These are phyloP conservation scores for Eucalyptus sp. DNA, from an alignment of 345 rosid species.

Conservation along the genomic window DNA sequence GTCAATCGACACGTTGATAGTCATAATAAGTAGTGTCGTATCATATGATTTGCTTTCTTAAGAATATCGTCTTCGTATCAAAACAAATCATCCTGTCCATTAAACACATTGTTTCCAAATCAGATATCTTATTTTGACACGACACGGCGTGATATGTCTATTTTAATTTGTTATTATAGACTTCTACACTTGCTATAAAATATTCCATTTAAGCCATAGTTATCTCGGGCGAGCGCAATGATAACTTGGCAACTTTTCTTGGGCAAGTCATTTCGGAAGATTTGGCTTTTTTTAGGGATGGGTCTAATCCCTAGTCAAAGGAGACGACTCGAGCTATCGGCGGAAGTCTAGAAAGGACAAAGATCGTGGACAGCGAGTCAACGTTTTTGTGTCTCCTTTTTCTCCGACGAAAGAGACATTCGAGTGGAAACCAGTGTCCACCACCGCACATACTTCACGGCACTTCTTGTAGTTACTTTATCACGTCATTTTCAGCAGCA, in stretches of 20 bases:
- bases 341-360: background rate
- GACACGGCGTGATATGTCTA: rapidly evolving
- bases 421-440: background rate
- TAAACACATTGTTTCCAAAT: rapidly evolving
- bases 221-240: background rate
- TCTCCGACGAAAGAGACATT: background rate
- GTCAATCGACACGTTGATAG: background rate
- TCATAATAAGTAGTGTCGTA: no score
- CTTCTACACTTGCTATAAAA: background rate
- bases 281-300: background rate
- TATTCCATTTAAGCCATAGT: background rate
- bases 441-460: background rate
- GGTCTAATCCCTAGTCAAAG: background rate
- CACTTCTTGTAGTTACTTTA: background rate
- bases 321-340: background rate
- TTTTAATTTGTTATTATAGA: background rate
- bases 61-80: rapidly evolving
- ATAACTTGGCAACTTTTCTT: background rate
- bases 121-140: background rate
- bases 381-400: background rate
- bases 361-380: background rate
- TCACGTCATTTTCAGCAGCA: background rate
- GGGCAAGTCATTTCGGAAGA: background rate
- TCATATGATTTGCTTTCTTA: background rate
- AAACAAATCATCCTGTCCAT: background rate